A percentile compares a stretch with the other conserved stretches of the same genome.
These are phyloP conservation scores for Tetrapyrgos nigripes DNA, from an alignment of 1,284 basidiomycete genomes.

Conservation along the genomic window DNA sequence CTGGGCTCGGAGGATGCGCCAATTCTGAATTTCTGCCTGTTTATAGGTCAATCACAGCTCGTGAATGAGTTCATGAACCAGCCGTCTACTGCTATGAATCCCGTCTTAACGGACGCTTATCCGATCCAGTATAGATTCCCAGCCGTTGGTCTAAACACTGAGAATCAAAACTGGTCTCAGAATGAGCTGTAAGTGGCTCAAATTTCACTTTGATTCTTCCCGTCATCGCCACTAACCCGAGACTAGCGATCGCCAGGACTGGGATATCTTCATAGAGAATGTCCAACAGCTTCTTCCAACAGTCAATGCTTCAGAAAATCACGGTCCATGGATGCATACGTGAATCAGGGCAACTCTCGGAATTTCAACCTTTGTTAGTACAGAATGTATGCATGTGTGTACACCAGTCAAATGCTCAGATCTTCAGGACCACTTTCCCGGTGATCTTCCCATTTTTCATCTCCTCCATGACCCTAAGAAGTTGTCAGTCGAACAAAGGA, in stretches of 20 bases:
- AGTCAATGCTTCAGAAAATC: not conserved
- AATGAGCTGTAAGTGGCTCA: too few relatives aligned
- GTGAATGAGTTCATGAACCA: not conserved
- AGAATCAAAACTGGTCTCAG: too few relatives aligned
- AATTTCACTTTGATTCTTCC: not conserved
- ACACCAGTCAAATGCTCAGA: too few relatives aligned
- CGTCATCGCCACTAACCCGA: not conserved
- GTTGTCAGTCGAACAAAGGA: not conserved
- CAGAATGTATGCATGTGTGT: too few relatives aligned
- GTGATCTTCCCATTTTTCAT: conserved; percentile 37
- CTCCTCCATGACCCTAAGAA: conserved; percentile 37
- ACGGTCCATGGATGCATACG: not conserved
- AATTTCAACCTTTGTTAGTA: too few relatives aligned
- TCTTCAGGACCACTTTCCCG: conserved; percentile 36
- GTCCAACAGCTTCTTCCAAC: conserved; percentile 1
- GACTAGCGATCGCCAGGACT: not conserved
- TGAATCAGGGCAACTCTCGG: too few relatives aligned
- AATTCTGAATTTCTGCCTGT: not conserved
- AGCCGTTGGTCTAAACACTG: too few relatives aligned
- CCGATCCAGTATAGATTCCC: too few relatives aligned
- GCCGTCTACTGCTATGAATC: not conserved
- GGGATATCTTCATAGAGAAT: conserved; percentile 1
- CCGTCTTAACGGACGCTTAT: not conserved
- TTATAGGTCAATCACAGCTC: not conserved
- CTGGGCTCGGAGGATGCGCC: not conserved